Evolutionary conservation across 2,329 filamentous ascomycete genomes (phyloP).

Genomic region (Fusarium newnesense): DNA sequence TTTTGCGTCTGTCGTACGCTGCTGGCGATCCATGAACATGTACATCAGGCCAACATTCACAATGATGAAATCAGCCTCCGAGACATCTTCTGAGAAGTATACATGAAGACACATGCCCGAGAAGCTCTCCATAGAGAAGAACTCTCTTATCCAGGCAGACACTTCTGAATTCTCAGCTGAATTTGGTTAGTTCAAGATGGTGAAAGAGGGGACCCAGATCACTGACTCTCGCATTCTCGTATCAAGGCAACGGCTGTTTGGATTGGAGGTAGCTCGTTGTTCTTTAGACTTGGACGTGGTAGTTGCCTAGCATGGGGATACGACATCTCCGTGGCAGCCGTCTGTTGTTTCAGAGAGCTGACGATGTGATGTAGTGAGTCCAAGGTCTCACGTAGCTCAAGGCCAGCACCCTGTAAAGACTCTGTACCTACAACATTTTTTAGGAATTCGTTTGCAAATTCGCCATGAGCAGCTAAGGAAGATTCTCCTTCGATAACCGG

Average conservation of each 20-base stretch:
- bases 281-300: conserved; percentile 35
- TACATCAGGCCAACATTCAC: conserved; percentile 48
- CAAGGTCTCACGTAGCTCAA: conserved; percentile 50
- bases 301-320: conserved; percentile 37
- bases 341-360: conserved; percentile 40
- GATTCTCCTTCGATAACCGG: conserved; percentile 56
- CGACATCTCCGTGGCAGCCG: conserved; percentile 37
- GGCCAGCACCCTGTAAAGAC: conserved; percentile 42
- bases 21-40: conserved; percentile 43
- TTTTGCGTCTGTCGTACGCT: conserved; percentile 15
- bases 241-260: conserved; percentile 39
- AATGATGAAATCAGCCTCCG: conserved; percentile 49
- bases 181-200: conserved; percentile 1
- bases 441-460: conserved; percentile 58
- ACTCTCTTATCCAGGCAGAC: conserved; percentile 45
- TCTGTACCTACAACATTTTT: conserved; percentile 49
- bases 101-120: conserved; percentile 48
- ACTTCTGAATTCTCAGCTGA: conserved; percentile 37
- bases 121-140: conserved; percentile 45
- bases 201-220: not conserved
- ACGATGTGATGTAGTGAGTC: conserved; percentile 48
- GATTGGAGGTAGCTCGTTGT: conserved; percentile 38
- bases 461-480: conserved; percentile 57
- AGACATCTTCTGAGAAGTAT: conserved; percentile 48
- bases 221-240: conserved; percentile 35